Conservation (phyloP, 139 green algal species). For the Chlorella sp. region DNA sequence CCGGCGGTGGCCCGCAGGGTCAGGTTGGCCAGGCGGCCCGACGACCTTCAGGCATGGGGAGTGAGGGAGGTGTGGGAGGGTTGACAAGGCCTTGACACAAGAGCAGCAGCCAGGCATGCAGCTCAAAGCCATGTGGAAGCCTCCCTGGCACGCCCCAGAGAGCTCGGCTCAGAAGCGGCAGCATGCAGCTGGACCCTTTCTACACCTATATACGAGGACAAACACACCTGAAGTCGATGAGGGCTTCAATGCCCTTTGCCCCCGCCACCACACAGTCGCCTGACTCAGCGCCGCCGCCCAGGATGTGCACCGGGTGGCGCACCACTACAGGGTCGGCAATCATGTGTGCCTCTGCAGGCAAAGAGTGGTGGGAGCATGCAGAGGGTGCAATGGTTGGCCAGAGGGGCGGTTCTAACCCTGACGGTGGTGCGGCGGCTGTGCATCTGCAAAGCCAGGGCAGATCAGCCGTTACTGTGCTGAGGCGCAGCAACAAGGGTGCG, state of each 20-base stretch:
- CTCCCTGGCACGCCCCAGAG: no score
- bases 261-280: constrained; percentile 16
- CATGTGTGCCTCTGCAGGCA: not conserved
- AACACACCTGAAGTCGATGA: constrained; percentile 22
- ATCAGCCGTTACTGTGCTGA: no score
- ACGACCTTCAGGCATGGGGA: not conserved
- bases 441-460: no score
- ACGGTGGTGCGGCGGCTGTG: no score
- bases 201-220: no score
- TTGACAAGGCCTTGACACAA: not conserved
- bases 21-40: constrained; percentile 36
- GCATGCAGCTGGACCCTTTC: no score
- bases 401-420: no score
- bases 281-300: not conserved
- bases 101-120: no score
- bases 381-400: no score
- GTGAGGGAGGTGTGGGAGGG: not conserved
- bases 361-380: not conserved
- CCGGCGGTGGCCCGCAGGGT: not conserved
- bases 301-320: constrained; percentile 34
- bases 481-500: not conserved
- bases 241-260: not conserved
- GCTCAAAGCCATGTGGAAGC: no score
- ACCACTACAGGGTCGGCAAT: not conserved
- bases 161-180: no score